Percentiles rank a stretch among this genome's conserved stretches.
These are phyloP conservation scores for Barnettozyma siamensis DNA, from an alignment of 805 yeast genomes.

Conservation along the genomic window DNA sequence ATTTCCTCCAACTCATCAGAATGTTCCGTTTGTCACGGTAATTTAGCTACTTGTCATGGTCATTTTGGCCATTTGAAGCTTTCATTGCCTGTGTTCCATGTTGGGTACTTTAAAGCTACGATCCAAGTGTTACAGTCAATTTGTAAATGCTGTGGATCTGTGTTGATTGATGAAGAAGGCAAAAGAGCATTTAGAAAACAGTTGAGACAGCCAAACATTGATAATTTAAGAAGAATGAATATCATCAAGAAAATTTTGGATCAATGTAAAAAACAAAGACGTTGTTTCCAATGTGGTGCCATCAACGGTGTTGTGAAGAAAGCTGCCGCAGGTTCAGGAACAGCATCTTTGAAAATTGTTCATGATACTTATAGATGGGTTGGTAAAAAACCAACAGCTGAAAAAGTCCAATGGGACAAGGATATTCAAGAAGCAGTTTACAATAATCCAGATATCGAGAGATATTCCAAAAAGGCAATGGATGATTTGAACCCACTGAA, in stretches of 20 bases:
- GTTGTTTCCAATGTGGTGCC: slow-evolving; percentile 82
- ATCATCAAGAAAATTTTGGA: slow-evolving; percentile 76
- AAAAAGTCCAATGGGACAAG: slow-evolving; percentile 79
- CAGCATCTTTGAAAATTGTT: slow-evolving; percentile 90
- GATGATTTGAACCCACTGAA: slow-evolving; percentile 94
- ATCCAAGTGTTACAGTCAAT: slow-evolving; percentile 84
- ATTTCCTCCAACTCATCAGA: slow-evolving; percentile 79
- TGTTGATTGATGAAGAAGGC: slow-evolving; percentile 67
- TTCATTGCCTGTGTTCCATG: slow-evolving; percentile 95
- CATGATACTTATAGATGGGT: slow-evolving; percentile 96
- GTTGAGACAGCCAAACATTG: slow-evolving; percentile 80
- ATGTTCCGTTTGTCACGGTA: slow-evolving; percentile 90
- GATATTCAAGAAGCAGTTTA: slow-evolving; percentile 73
- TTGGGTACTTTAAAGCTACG: slow-evolving; percentile 91
- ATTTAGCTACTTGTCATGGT: slow-evolving; percentile 92
- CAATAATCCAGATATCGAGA: slow-evolving; percentile 82
- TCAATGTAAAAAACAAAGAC: slow-evolving; percentile 92
- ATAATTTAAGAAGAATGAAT: slow-evolving; percentile 88
- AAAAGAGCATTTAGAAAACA: slow-evolving; percentile 70
- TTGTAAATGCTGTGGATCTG: slow-evolving; percentile 82
- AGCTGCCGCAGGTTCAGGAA: slow-evolving; percentile 86
- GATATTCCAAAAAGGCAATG: slow-evolving; percentile 76
- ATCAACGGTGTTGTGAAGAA: slow-evolving; percentile 96
- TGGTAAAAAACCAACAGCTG: slow-evolving; percentile 84
- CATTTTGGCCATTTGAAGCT: slow-evolving; percentile 94